Base-by-base conservation (phyloP, 2,329 filamentous ascomycete genomes). In the Daldinia sp. region DNA sequence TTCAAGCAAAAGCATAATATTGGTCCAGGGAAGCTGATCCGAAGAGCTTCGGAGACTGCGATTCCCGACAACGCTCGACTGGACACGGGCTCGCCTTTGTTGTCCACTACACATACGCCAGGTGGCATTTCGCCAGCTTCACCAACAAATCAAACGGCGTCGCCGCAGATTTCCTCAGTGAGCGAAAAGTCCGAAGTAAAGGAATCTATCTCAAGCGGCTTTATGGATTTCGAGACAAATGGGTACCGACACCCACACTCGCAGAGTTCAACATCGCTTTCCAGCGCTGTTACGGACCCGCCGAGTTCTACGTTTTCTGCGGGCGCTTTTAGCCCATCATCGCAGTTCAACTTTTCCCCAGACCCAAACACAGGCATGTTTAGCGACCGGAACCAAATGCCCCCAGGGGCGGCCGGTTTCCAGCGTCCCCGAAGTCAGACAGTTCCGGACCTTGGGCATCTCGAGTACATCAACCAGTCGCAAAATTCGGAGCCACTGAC, bases 1-100 rank as follows among this genome's bases (percentile, higher is more conserved):
- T 98, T 98, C 82, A 97, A 97, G 81, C 87, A 93, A 74, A 97
- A 94, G 79, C 90, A 96, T 75, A 88, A 79, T 27, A 79, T 87
- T 57, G 80, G 71, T 13, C 79, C 78, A 13, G 81, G 78, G 13
- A 83, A 80, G 62, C 72, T 87, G 34, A 80, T 82, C 64, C 80
- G 87, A 43, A 79, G 87, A 56, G 86, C 86, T 5, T 89, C 86
- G 2, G 87, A 89, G 74, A 85, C 88, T 34, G 93, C 92, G 74
- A 90, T 94, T 55, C 85, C 88, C 0, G 90, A 92, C 70, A 86
- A 83, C 61, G 85, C 84, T 21, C 84, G 85, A 57, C 79, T 85
- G 66, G 85, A 83, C 65, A 81, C 77, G 30, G 81, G 81, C 39
- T 86, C 85, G 15, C 83, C 82, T 3, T 77, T 79, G 23, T 74